These are phyloP conservation scores for Paraconiothyrium brasiliense DNA, from an alignment of 2,329 filamentous ascomycete genomes.

Conservation along the genomic window DNA sequence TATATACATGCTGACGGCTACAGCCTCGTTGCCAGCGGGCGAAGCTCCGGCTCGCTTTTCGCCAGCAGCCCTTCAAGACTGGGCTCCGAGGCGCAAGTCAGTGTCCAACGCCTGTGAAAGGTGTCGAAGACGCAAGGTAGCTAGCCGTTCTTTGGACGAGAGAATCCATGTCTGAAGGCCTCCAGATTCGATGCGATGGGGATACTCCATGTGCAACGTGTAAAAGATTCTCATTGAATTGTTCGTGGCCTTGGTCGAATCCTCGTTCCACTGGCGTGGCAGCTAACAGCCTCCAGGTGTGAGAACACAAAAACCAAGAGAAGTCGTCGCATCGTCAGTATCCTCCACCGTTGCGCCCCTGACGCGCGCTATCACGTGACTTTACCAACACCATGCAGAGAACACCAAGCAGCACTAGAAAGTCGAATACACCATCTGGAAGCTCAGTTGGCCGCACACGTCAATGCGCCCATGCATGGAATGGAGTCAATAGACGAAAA, in stretches of 20 bases:
- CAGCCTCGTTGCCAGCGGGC: slow-evolving; percentile 42
- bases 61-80: slow-evolving; percentile 43
- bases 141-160: not conserved
- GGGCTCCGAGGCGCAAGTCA: slow-evolving; percentile 48
- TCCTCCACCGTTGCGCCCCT: slow-evolving; percentile 12
- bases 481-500: slow-evolving; percentile 46
- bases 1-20: slow-evolving; percentile 16
- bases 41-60: slow-evolving; percentile 44
- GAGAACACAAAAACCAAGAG: slow-evolving; percentile 48
- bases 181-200: slow-evolving; percentile 46
- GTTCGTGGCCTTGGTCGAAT: slow-evolving; percentile 16
- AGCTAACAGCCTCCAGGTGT: slow-evolving; percentile 20
- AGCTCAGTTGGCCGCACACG: slow-evolving; percentile 46
- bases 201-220: slow-evolving; percentile 49
- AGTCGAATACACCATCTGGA: slow-evolving; percentile 50
- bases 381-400: slow-evolving; percentile 34
- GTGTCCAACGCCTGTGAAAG: slow-evolving; percentile 51
- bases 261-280: not conserved
- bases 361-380: slow-evolving; percentile 35
- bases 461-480: slow-evolving; percentile 48
- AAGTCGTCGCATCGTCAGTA: slow-evolving; percentile 49
- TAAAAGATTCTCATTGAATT: slow-evolving; percentile 49
- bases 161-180: slow-evolving; percentile 2
- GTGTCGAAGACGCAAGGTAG: slow-evolving; percentile 44
- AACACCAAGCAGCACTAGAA: slow-evolving; percentile 48